Percentiles rank a stretch among this genome's conserved stretches.
phyloP scores from a whole-genome alignment of 78 protist species.

The Polysphondylium violaceum region DNA sequence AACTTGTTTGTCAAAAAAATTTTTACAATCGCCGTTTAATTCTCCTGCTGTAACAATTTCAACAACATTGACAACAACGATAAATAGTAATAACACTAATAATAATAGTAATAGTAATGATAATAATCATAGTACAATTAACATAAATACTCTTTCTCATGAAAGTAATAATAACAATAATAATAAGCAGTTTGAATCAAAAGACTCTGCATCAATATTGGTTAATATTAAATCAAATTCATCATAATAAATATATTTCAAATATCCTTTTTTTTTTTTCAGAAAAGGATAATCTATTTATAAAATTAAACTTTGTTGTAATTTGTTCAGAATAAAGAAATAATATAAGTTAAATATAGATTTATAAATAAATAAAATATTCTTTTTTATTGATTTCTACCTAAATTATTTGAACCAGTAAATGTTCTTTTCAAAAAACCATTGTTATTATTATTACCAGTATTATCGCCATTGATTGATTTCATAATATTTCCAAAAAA shows the following conservation, averaged over 20 bases:
- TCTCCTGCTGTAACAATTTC: constrained; percentile 14
- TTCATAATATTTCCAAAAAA: constrained; percentile 22
- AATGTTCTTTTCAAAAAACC: constrained; percentile 26
- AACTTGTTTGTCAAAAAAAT: constrained; percentile 24
- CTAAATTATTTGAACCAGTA: constrained; percentile 4
- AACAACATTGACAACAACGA: not conserved
- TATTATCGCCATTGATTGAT: not conserved
- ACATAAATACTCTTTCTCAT: not conserved
- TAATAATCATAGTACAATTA: no score
- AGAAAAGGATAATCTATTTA: no score
- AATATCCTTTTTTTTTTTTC: no score
- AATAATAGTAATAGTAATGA: no score
- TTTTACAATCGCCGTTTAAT: not conserved
- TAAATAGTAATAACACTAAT: no score
- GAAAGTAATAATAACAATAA: not conserved
- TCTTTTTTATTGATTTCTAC: not conserved
- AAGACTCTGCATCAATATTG: no score
- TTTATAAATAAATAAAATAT: no score
- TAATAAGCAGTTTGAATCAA: not conserved
- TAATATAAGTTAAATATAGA: no score
- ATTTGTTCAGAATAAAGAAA: no score
- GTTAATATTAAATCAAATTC: no score
- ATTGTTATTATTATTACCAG: constrained; percentile 8
- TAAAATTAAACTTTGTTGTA: no score
- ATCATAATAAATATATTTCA: no score